These are phyloP conservation scores for Ophiostoma triangulosporum DNA, from an alignment of 2,329 filamentous ascomycete genomes.

Conservation along the genomic window DNA sequence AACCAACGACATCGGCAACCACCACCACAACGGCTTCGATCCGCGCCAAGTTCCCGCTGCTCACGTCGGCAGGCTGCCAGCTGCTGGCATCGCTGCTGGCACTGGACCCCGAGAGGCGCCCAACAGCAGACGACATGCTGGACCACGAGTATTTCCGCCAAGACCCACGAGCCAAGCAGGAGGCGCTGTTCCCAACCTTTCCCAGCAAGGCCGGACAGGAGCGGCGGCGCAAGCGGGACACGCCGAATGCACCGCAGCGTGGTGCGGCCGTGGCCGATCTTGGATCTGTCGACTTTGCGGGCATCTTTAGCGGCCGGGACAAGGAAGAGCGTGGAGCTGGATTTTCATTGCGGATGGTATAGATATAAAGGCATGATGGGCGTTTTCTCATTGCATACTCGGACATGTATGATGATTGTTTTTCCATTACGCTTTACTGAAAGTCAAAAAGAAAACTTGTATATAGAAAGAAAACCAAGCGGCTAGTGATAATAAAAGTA, in stretches of 20 bases:
- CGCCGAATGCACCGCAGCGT: conserved; percentile 70
- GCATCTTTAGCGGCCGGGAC: conserved; percentile 55
- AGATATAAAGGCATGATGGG: too few species aligned
- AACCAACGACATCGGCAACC: too few species aligned
- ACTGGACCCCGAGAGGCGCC: conserved; percentile 59
- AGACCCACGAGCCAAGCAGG: conserved; percentile 78
- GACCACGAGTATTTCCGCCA: conserved; percentile 75
- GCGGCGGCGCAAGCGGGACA: conserved; percentile 55
- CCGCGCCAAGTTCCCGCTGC: conserved; percentile 64
- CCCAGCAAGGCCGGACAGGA: conserved; percentile 91
- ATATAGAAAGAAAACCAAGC: background rate
- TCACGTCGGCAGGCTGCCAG: conserved; percentile 60
- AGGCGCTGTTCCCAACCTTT: conserved; percentile 92
- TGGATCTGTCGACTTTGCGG: conserved; percentile 49
- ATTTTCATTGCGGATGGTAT: conserved; percentile 51
- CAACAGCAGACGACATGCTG: conserved; percentile 60
- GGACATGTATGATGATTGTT: background rate
- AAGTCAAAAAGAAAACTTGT: too few species aligned
- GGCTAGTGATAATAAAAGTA: background rate
- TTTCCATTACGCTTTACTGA: conserved; percentile 5
- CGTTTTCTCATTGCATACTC: too few species aligned
- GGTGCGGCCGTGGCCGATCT: conserved; percentile 52
- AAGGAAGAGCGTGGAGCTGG: conserved; percentile 52
- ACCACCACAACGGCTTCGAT: conserved; percentile 39
- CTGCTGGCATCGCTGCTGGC: conserved; percentile 59